A percentile compares a stretch with the other conserved stretches of the same genome.
Conservation (phyloP, 1,284 basidiomycete species). For the Marasmius sp. region DNA sequence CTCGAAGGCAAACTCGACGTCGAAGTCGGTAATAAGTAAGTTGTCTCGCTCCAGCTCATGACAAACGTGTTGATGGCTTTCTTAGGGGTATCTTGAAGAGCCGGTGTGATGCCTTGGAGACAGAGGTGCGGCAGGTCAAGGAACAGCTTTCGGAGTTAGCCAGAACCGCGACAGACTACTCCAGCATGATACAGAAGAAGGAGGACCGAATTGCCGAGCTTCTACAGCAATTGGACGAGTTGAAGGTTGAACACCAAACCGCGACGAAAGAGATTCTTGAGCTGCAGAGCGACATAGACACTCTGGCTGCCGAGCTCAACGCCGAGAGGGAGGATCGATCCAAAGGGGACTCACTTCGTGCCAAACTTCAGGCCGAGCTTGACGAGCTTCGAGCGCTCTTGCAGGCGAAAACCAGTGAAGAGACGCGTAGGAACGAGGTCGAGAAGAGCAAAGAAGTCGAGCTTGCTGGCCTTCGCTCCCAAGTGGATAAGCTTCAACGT, state of each 20-base stretch:
- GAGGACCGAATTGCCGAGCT: slow-evolving; percentile 71
- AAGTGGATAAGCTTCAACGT: slow-evolving; percentile 59
- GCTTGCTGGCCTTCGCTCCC: slow-evolving; percentile 70
- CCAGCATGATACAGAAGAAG: slow-evolving; percentile 76
- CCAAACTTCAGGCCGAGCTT: slow-evolving; percentile 78
- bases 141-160: slow-evolving; percentile 80
- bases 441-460: slow-evolving; percentile 90
- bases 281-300: slow-evolving; percentile 70
- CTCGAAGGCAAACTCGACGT: slow-evolving; percentile 71
- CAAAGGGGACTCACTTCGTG: slow-evolving; percentile 50
- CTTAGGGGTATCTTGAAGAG: slow-evolving; percentile 61
- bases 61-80: background rate
- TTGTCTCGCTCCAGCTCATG: slow-evolving; percentile 7
- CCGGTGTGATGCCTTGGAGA: slow-evolving; percentile 63
- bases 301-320: slow-evolving; percentile 64
- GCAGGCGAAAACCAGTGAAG: slow-evolving; percentile 86
- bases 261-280: slow-evolving; percentile 63
- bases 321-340: slow-evolving; percentile 64
- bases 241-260: slow-evolving; percentile 53
- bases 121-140: slow-evolving; percentile 70
- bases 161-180: slow-evolving; percentile 77
- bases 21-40: slow-evolving; percentile 68
- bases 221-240: slow-evolving; percentile 52
- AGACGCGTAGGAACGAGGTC: slow-evolving; percentile 79
- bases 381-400: slow-evolving; percentile 84